A percentile compares a stretch with the other conserved stretches of the same genome.
phyloP scores from a whole-genome alignment of 441 rosid genomes.

The Omphalea diandra region DNA sequence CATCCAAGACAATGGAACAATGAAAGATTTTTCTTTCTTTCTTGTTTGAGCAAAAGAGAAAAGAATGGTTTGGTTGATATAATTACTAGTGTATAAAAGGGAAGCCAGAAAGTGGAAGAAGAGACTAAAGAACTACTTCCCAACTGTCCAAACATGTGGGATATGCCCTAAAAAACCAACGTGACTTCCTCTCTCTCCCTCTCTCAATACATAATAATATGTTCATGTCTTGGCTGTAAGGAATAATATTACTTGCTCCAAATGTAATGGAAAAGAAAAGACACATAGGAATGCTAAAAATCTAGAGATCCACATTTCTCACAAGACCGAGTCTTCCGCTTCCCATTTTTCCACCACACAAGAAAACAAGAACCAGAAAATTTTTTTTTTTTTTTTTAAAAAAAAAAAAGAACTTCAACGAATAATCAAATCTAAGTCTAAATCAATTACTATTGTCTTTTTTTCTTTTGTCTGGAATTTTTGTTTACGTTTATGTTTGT shows the following conservation, averaged over 20 bases:
- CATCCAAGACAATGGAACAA: too few species aligned
- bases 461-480: neutral
- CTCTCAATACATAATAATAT: too few species aligned
- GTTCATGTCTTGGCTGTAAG: neutral
- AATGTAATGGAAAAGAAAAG: neutral
- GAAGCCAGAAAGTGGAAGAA: neutral
- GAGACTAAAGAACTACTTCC: too few species aligned
- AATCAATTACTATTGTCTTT: neutral
- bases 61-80: too few species aligned
- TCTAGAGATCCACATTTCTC: conserved; percentile 42
- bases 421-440: conserved; percentile 2
- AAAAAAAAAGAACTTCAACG: too few species aligned
- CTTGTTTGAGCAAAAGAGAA: too few species aligned
- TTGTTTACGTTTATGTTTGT: neutral
- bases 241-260: neutral
- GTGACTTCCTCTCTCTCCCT: conserved; percentile 18
- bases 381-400: too few species aligned
- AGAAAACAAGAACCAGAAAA: neutral
- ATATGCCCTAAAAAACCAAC: neutral
- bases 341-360: conserved; percentile 23
- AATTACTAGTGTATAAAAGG: too few species aligned
- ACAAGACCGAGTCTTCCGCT: conserved; percentile 48
- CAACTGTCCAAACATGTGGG: conserved; percentile 2
- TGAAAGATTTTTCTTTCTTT: too few species aligned
- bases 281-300: too few species aligned